Conservation (phyloP, 495 filamentous ascomycete species). For the Penicillium chermesinum region DNA sequence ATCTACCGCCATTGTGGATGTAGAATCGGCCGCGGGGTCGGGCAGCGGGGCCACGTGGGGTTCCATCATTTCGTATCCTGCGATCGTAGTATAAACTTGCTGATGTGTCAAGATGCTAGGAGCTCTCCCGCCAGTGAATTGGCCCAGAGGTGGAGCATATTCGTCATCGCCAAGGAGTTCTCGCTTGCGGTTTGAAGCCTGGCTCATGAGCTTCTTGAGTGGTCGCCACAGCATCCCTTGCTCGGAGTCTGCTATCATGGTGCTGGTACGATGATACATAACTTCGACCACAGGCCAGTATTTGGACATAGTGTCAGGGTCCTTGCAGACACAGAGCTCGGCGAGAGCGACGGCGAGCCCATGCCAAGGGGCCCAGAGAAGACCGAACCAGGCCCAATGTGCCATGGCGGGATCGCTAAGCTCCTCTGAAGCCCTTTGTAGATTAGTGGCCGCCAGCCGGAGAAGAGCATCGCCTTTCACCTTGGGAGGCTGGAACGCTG, state of each 20-base stretch:
- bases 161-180: slow-evolving; percentile 10
- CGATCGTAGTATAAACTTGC: not conserved
- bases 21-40: too few species aligned
- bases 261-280: slow-evolving; percentile 49
- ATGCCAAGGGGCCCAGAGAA: slow-evolving; percentile 45
- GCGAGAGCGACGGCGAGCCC: slow-evolving; percentile 50
- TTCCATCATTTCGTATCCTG: too few species aligned
- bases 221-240: slow-evolving; percentile 65
- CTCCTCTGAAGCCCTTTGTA: slow-evolving; percentile 19
- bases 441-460: slow-evolving; percentile 26
- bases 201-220: slow-evolving; percentile 58
- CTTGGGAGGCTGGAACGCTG: slow-evolving; percentile 22
- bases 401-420: slow-evolving; percentile 19
- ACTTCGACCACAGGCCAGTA: slow-evolving; percentile 68
- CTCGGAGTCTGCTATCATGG: slow-evolving; percentile 47
- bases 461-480: slow-evolving; percentile 25
- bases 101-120: not conserved
- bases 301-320: slow-evolving; percentile 55
- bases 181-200: slow-evolving; percentile 23
- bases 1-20: too few species aligned
- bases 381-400: slow-evolving; percentile 38
- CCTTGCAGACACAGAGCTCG: slow-evolving; percentile 66
- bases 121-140: not conserved
- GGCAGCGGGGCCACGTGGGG: too few species aligned
- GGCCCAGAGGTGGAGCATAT: slow-evolving; percentile 1